Base-by-base conservation (phyloP, 306 rosid species). In the Bauhinia variegata region DNA sequence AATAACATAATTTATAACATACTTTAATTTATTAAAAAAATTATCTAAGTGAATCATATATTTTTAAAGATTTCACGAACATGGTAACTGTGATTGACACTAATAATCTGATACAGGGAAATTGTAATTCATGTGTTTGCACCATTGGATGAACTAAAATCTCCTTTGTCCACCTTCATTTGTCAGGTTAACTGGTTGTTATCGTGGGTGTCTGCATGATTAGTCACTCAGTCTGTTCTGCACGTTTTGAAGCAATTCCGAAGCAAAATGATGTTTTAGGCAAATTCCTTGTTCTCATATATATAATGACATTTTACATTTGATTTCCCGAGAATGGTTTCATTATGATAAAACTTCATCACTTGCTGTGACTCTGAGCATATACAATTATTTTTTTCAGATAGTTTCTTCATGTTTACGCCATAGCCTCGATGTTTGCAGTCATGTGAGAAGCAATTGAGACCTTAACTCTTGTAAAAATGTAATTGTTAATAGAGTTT, bases 131-230 rank as follows among this genome's bases (percentile, higher is more conserved):
- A 36, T 70, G 37, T 70, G 78, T 75, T 75, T 70, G 63, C 43
- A 60, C 46, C 10, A 8, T 60, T 51, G 60, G 49, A 50, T 74
- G 48, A 64, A 69, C 66, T 52, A 23, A n/a, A 72, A 72, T 42
- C 71, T 71, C 15, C 65, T 12, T 56, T 15, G 76, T 44, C 58
- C n/a, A n/a, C n/a, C 73, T 51, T 52, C 42, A 56, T 32, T 23
- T 78, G 78, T 78, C 82, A 72, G 62, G 42, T 61, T 68, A 78
- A 67, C 32, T 61, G 39, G 67, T 73, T 62, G 58, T 50, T 68
- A 79, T 68, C 79, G 73, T 79, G 83, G 76, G 70, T 15, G 52
- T 74, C 70, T 50, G 33, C 79, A 64, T 79, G 37, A 79, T 79
- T 74, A 68, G 39, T 54, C 32, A 23, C 42, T 63, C 79, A 74